Evolutionary conservation across 805 yeast species (phyloP).

Genomic region (Geotrichum ghanense): DNA sequence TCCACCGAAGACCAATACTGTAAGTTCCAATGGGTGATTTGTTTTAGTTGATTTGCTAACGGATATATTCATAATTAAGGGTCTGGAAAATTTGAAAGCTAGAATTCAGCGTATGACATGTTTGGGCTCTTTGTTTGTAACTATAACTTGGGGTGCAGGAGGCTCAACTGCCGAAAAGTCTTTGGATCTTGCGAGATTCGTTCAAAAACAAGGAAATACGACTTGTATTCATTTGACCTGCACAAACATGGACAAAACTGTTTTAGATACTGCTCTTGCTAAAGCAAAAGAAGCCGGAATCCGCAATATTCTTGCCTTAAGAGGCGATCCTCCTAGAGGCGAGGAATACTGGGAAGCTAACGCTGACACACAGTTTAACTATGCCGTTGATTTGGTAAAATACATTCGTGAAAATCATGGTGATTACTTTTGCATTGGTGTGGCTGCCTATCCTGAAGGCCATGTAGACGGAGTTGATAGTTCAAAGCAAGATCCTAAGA

Average conservation of each 20-base stretch:
- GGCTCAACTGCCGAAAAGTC: conserved; percentile 88
- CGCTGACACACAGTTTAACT: conserved; percentile 45
- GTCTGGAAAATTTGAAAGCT: conserved; percentile 71
- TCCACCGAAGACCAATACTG: conserved; percentile 88
- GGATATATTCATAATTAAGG: conserved; percentile 33
- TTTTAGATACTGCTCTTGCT: conserved; percentile 69
- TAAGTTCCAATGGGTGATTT: conserved; percentile 15
- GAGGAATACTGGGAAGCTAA: conserved; percentile 41
- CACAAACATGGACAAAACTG: conserved; percentile 71
- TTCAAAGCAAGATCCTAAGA: conserved; percentile 48
- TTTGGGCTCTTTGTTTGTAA: conserved; percentile 78
- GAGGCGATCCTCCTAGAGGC: conserved; percentile 93
- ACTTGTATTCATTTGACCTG: conserved; percentile 93
- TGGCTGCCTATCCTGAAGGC: conserved; percentile 97
- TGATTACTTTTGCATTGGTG: conserved; percentile 85
- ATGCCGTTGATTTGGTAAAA: conserved; percentile 78
- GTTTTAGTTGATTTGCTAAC: not conserved
- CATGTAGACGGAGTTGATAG: conserved; percentile 79
- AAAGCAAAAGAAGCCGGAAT: conserved; percentile 70
- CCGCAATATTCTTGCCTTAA: conserved; percentile 75
- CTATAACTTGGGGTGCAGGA: conserved; percentile 99
- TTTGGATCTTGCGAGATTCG: conserved; percentile 65
- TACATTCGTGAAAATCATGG: conserved; percentile 65
- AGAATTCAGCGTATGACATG: conserved; percentile 84
- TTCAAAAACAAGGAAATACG: conserved; percentile 68